phyloP scores from a whole-genome alignment of 257 asterid species.

The Datura wrightii region DNA sequence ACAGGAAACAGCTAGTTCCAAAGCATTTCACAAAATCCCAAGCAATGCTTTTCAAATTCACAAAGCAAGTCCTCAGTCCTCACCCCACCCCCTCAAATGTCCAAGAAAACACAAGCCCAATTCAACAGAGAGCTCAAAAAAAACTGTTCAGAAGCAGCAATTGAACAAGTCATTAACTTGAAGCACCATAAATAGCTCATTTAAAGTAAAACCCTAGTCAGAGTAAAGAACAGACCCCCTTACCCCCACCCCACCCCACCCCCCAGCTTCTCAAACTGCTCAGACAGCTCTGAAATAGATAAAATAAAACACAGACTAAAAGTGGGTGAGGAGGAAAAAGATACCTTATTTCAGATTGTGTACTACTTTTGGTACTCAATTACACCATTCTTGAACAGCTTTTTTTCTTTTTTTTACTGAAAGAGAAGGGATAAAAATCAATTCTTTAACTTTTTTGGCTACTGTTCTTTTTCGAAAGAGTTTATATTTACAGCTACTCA shows the following conservation, averaged over 20 bases:
- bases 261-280: background rate
- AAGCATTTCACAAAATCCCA: constrained; percentile 32
- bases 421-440: constrained; percentile 16
- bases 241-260: no score
- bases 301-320: constrained; percentile 34
- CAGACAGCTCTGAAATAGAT: constrained; percentile 41
- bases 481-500: background rate
- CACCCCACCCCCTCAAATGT: constrained; percentile 18
- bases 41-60: constrained; percentile 32
- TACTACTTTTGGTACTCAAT: constrained; percentile 39
- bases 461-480: background rate
- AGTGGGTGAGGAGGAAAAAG: constrained; percentile 38
- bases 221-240: constrained; percentile 29
- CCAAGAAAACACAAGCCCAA: constrained; percentile 43
- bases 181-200: constrained; percentile 40
- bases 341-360: constrained; percentile 44
- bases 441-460: constrained; percentile 7
- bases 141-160: constrained; percentile 35
- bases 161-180: constrained; percentile 40
- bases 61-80: constrained; percentile 23
- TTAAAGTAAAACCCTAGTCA: constrained; percentile 42
- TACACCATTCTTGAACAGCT: constrained; percentile 37
- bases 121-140: constrained; percentile 35
- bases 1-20: constrained; percentile 33
- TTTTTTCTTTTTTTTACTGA: background rate